These are phyloP conservation scores for Talaromyces sp. DNA, from an alignment of 2,329 filamentous ascomycete species.

Conservation along the genomic window DNA sequence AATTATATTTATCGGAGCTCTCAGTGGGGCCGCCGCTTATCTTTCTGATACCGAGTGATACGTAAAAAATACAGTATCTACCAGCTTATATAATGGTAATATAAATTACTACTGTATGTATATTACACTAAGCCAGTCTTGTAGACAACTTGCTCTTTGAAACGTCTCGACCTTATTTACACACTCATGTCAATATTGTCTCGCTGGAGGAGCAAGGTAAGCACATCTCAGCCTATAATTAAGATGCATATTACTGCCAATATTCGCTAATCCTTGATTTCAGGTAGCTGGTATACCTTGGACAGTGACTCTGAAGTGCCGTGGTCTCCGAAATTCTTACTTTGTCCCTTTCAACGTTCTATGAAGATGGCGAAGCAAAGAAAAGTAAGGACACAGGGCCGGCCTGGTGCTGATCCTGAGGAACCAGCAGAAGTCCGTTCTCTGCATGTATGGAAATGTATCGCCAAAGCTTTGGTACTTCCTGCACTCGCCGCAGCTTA, in stretches of 20 bases:
- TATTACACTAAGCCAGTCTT: background rate
- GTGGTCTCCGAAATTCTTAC: background rate
- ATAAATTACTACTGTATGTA: background rate
- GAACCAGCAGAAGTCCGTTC: background rate
- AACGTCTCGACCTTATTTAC: background rate
- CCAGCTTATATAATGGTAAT: background rate
- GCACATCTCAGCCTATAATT: background rate
- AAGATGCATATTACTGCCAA: background rate
- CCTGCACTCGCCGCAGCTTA: constrained; percentile 40
- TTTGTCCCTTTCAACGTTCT: no score
- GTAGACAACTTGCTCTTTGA: background rate
- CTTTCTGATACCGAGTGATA: background rate
- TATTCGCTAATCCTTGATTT: background rate
- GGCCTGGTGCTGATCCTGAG: background rate
- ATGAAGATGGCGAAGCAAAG: constrained; percentile 9
- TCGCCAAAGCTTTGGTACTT: constrained; percentile 31
- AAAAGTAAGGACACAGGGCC: background rate
- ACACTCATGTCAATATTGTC: background rate
- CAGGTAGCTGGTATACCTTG: background rate
- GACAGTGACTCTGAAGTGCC: background rate
- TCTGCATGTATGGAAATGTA: constrained; percentile 19
- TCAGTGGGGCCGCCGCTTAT: background rate
- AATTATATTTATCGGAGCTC: background rate
- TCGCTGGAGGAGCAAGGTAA: background rate
- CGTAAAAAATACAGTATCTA: background rate